phyloP scores from a whole-genome alignment of 2,329 filamentous ascomycete genomes.

The Aspergillus sp. region DNA sequence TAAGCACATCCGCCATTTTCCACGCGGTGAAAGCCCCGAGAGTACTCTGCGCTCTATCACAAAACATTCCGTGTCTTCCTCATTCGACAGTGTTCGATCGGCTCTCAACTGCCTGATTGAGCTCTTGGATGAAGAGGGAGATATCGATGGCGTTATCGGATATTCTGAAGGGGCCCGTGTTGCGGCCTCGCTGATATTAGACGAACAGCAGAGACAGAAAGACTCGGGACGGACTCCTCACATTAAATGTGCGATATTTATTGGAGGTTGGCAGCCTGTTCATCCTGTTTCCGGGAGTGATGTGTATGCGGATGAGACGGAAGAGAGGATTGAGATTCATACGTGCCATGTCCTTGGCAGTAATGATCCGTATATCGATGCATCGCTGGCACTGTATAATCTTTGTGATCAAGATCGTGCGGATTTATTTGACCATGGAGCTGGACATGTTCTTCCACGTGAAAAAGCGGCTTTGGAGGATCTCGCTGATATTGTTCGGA shows the following conservation, averaged over 20 bases:
- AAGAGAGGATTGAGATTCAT: background rate
- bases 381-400: background rate
- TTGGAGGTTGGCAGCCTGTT: constrained; percentile 16
- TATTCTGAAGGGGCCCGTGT: constrained; percentile 20
- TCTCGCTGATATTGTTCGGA: background rate
- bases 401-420: background rate
- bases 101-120: background rate
- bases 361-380: background rate
- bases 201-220: constrained; percentile 11
- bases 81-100: background rate
- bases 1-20: background rate
- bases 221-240: constrained; percentile 10
- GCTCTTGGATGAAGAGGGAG: constrained; percentile 12
- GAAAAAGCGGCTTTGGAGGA: background rate
- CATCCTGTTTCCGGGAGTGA: background rate
- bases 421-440: background rate
- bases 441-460: background rate
- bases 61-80: background rate
- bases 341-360: background rate
- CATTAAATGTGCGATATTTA: constrained; percentile 18
- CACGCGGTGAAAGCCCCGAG: background rate
- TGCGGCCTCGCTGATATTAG: constrained; percentile 17
- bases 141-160: constrained; percentile 20
- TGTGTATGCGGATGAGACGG: background rate
- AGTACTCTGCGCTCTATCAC: background rate